A percentile compares a stretch with the other conserved stretches of the same genome.
Conservation (phyloP, 2,329 filamentous ascomycete species). For the Hyphodiscus sp. region DNA sequence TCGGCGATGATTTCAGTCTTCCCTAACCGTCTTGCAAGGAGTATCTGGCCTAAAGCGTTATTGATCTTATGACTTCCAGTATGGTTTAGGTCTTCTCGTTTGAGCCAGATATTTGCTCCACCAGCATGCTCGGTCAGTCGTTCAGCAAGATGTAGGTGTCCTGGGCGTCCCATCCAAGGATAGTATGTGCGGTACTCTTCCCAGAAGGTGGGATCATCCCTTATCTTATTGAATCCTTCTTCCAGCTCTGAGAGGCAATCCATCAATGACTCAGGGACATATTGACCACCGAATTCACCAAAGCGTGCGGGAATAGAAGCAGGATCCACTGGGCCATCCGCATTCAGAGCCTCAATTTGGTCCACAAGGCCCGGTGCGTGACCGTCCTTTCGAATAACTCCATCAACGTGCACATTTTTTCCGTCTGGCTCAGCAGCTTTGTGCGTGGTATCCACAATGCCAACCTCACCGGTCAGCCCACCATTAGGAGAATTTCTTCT, state of each 20-base stretch:
- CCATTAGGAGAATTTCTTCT: constrained; percentile 36
- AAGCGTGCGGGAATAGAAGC: constrained; percentile 75
- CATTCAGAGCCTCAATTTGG: constrained; percentile 63
- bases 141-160: constrained; percentile 82
- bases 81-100: constrained; percentile 96
- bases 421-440: constrained; percentile 53
- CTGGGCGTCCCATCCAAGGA: constrained; percentile 92
- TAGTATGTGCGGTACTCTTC: constrained; percentile 95
- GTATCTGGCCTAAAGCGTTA: constrained; percentile 89
- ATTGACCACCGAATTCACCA: constrained; percentile 94
- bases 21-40: constrained; percentile 77
- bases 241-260: constrained; percentile 90
- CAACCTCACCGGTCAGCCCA: constrained; percentile 53
- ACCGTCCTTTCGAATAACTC: constrained; percentile 46
- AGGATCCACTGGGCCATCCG: constrained; percentile 37
- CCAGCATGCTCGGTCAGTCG: constrained; percentile 83
- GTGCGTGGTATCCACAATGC: constrained; percentile 61
- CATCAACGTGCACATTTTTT: constrained; percentile 58
- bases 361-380: constrained; percentile 36
- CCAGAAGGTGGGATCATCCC: constrained; percentile 89
- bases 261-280: constrained; percentile 96
- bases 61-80: constrained; percentile 99
- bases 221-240: constrained; percentile 80
- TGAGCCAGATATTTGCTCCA: constrained; percentile 94
- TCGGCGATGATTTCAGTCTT: constrained; percentile 98